phyloP scores from a whole-genome alignment of 331 rosid genomes.

The Prunus yedoensis region DNA sequence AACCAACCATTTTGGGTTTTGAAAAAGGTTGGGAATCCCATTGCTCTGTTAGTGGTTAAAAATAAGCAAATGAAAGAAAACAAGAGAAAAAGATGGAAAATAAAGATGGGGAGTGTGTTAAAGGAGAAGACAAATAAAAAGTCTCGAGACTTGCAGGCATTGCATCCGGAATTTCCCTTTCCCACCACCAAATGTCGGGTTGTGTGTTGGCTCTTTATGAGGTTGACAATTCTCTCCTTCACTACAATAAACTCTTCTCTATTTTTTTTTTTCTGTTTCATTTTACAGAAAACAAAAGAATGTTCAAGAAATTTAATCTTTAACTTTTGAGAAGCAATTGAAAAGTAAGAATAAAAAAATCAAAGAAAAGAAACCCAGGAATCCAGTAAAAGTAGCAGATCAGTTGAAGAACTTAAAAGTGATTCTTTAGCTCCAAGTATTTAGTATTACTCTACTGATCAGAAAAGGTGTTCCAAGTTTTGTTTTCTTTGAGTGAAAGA shows the following conservation, averaged over 20 bases:
- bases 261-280: too few relatives aligned
- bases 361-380: constrained; percentile 51
- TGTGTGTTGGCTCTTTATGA: constrained; percentile 3
- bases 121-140: constrained; percentile 47
- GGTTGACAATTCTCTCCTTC: too few relatives aligned
- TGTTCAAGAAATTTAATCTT: too few relatives aligned
- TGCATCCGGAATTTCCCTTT: constrained; percentile 46
- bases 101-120: constrained; percentile 44
- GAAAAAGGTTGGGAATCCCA: constrained; percentile 33
- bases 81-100: constrained; percentile 27
- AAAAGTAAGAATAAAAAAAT: too few relatives aligned
- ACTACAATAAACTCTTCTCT: too few relatives aligned
- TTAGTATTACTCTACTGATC: too few relatives aligned
- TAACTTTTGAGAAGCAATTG: too few relatives aligned
- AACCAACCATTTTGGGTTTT: constrained; percentile 27
- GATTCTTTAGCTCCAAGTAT: too few relatives aligned
- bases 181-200: constrained; percentile 81
- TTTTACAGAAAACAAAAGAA: too few relatives aligned
- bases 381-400: constrained; percentile 50
- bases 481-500: too few relatives aligned
- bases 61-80: constrained; percentile 3
- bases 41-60: constrained; percentile 19
- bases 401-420: not conserved
- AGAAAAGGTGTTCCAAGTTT: too few relatives aligned
- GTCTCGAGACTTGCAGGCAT: constrained; percentile 65